phyloP scores from a whole-genome alignment of 192 early-diverging fungal species.

The Backusella morwellensis region DNA sequence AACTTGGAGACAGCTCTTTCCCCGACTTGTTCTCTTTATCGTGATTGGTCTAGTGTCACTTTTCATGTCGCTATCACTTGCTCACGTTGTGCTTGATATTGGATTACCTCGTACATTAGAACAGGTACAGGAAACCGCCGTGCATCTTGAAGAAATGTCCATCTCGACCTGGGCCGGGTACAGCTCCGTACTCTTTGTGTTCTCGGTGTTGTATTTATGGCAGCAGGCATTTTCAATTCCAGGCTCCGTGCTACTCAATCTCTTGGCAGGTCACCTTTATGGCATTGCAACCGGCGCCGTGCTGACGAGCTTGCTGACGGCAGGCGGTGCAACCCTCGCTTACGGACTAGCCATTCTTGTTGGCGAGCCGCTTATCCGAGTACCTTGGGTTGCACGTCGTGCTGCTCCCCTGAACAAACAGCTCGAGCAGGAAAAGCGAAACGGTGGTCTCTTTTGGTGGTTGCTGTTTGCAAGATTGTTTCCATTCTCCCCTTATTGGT shows the following conservation, averaged over 20 bases:
- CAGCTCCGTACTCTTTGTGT: slow-evolving; percentile 39
- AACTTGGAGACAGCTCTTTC: slow-evolving; percentile 16
- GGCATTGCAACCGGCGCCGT: slow-evolving; percentile 20
- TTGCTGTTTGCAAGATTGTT: slow-evolving; percentile 50
- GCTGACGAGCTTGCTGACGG: slow-evolving; percentile 26
- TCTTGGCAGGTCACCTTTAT: slow-evolving; percentile 33
- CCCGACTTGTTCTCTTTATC: slow-evolving; percentile 22
- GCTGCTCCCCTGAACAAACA: slow-evolving; percentile 16
- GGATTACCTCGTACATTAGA: slow-evolving; percentile 46
- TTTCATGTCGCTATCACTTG: slow-evolving; percentile 11
- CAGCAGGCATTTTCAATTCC: slow-evolving; percentile 58
- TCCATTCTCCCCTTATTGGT: slow-evolving; percentile 56
- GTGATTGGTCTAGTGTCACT: slow-evolving; percentile 21
- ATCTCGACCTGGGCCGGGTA: slow-evolving; percentile 41
- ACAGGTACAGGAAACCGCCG: slow-evolving; percentile 46
- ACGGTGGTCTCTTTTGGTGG: slow-evolving; percentile 46
- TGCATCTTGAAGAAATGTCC: slow-evolving; percentile 42
- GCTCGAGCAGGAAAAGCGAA: slow-evolving; percentile 31
- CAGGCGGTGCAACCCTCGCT: slow-evolving; percentile 28
- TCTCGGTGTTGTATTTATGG: slow-evolving; percentile 51
- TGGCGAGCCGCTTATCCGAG: slow-evolving; percentile 28
- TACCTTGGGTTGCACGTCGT: slow-evolving; percentile 19
- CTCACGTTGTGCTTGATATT: slow-evolving; percentile 24
- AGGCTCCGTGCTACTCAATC: slow-evolving; percentile 49
- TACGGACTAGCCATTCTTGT: slow-evolving; percentile 25